These are phyloP conservation scores for sunflower (Helianthus annuus) DNA, from an alignment of 129 eudicot genomes.

Conservation along the genomic window DNA sequence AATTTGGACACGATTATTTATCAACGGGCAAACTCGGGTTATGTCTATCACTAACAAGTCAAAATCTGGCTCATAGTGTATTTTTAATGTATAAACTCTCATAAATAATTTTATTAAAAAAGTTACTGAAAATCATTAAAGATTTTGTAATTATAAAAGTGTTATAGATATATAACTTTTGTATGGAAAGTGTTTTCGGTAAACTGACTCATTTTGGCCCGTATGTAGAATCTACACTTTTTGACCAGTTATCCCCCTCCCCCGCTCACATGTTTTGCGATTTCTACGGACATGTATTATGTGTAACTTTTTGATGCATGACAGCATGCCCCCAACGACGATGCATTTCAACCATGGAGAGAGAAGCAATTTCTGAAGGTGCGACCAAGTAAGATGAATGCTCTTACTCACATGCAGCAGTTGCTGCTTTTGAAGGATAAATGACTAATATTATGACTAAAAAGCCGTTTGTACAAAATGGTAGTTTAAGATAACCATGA, in stretches of 20 bases:
- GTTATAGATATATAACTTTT: not conserved
- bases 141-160: no score
- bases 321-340: conserved; percentile 30
- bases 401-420: not conserved
- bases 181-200: not conserved
- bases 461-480: not conserved
- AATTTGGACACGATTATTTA: not conserved
- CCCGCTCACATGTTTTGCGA: not conserved
- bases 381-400: conserved; percentile 19
- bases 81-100: not conserved
- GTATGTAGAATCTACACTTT: not conserved
- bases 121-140: not conserved
- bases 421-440: conserved; percentile 3
- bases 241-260: not conserved
- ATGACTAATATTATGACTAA: not conserved
- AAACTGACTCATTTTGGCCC: not conserved
- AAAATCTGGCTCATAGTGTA: not conserved
- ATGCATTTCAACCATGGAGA: conserved; percentile 33
- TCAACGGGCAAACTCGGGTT: not conserved
- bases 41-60: not conserved
- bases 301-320: not conserved
- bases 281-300: not conserved
- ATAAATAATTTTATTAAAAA: no score
- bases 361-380: conserved; percentile 16
- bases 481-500: conserved; percentile 3